Evolutionary conservation across 1,284 basidiomycete genomes (phyloP).

Genomic region (Rhodotorula sp.): DNA sequence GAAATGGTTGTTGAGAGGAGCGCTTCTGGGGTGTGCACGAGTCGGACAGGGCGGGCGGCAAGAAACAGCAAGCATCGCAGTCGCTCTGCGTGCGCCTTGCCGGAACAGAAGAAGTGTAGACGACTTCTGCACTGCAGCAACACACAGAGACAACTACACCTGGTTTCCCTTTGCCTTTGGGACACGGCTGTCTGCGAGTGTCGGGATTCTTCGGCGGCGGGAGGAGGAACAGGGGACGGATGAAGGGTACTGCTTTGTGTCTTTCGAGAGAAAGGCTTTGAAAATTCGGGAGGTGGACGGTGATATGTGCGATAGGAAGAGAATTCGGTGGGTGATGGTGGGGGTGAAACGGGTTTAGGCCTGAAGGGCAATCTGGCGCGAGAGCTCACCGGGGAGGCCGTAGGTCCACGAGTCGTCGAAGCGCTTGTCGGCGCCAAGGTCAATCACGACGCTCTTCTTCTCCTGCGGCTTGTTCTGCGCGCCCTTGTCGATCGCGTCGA

Average conservation of each 20-base stretch:
- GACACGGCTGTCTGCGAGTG: background rate
- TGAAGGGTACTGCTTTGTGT: background rate
- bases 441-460: slow-evolving; percentile 75
- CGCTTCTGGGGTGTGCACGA: no score
- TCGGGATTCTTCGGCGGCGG: no score
- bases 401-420: slow-evolving; percentile 96
- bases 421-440: slow-evolving; percentile 81
- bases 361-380: background rate
- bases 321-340: background rate
- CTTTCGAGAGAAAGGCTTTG: no score
- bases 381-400: slow-evolving; percentile 91
- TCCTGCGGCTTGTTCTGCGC: slow-evolving; percentile 15
- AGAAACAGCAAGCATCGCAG: background rate
- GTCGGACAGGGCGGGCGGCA: no score
- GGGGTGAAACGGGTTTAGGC: background rate
- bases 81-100: background rate
- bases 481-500: slow-evolving; percentile 82
- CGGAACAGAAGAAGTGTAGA: background rate
- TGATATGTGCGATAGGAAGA: background rate
- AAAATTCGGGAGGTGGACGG: background rate
- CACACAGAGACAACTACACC: slow-evolving; percentile 10
- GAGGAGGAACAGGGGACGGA: background rate
- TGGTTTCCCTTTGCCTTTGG: background rate
- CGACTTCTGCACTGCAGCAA: slow-evolving; percentile 15
- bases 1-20: background rate